Evolutionary conservation across 805 yeast species (phyloP).

Genomic region (Hanseniaspora pseudoguilliermondii): DNA sequence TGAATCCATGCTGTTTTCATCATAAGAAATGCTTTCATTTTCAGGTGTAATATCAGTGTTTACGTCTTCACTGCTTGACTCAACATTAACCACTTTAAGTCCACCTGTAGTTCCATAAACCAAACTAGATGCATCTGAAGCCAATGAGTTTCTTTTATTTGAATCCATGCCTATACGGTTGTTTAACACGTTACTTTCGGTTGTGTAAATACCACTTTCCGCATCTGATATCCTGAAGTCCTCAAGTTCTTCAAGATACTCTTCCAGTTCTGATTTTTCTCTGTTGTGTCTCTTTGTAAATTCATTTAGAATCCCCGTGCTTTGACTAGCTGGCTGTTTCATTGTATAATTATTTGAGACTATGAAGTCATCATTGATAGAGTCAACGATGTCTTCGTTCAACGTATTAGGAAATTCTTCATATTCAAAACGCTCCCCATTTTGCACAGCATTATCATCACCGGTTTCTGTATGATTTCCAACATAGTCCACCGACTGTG

Average conservation of each 20-base stretch:
- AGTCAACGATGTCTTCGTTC: not conserved
- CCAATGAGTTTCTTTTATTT: not conserved
- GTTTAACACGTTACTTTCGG: too few relatives aligned
- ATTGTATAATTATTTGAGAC: not conserved
- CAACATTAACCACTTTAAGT: slow-evolving; percentile 5
- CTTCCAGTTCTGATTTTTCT: slow-evolving; percentile 26
- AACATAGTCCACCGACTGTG: too few relatives aligned
- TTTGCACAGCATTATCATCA: not conserved
- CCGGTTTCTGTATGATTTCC: too few relatives aligned
- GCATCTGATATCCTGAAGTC: slow-evolving; percentile 17
- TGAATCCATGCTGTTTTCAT: not conserved
- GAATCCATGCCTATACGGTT: too few relatives aligned
- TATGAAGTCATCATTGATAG: not conserved
- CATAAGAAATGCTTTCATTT: not conserved
- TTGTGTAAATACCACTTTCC: not conserved
- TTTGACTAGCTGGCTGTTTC: not conserved
- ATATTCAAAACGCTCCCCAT: not conserved
- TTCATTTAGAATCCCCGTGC: not conserved
- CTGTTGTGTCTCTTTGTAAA: slow-evolving; percentile 19
- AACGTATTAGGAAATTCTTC: not conserved
- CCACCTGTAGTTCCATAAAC: not conserved
- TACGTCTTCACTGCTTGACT: not conserved
- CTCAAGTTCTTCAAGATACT: slow-evolving; percentile 26
- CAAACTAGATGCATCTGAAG: not conserved
- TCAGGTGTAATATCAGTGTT: not conserved